Percentiles rank a stretch among this genome's conserved stretches.
phyloP scores from a whole-genome alignment of 2,329 filamentous ascomycete species.

The Ophiostoma perfectum region DNA sequence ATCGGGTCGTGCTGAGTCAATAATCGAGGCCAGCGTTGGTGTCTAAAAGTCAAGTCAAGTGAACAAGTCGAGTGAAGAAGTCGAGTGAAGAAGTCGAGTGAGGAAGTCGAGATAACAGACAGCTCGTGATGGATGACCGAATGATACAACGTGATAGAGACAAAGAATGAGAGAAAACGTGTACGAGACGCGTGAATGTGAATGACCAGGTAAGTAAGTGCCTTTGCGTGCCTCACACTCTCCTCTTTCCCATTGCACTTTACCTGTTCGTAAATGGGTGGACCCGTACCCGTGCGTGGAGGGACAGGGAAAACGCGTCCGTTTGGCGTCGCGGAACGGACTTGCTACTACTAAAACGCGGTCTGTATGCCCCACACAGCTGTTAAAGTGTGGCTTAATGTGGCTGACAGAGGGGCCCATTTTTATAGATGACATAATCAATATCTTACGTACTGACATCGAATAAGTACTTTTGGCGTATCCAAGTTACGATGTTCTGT shows the following conservation, averaged over 20 bases:
- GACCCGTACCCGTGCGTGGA: conserved; percentile 12
- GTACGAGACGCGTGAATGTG: conserved; percentile 3
- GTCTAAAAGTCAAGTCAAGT: neutral
- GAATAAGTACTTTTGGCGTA: neutral
- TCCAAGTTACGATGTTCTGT: too few species aligned
- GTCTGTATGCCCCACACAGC: conserved; percentile 1
- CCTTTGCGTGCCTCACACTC: neutral
- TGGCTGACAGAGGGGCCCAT: neutral
- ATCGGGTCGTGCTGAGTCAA: neutral
- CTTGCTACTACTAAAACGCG: conserved; percentile 6
- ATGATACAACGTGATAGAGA: neutral
- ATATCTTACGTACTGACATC: neutral
- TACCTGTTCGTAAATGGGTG: conserved; percentile 6
- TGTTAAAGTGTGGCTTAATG: neutral
- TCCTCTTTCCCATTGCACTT: neutral
- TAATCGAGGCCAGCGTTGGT: neutral
- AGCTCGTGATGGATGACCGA: too few species aligned
- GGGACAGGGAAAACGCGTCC: conserved; percentile 19
- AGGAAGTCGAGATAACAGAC: neutral
- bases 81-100: neutral
- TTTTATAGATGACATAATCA: neutral
- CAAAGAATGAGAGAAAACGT: conserved; percentile 1
- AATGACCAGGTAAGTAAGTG: neutral
- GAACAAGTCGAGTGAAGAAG: neutral
- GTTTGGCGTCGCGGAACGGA: conserved; percentile 19